A percentile compares a stretch with the other conserved stretches of the same genome.
Conservation (phyloP, 1,139 yeast genomes). For the Saccharomyces hybrid region DNA sequence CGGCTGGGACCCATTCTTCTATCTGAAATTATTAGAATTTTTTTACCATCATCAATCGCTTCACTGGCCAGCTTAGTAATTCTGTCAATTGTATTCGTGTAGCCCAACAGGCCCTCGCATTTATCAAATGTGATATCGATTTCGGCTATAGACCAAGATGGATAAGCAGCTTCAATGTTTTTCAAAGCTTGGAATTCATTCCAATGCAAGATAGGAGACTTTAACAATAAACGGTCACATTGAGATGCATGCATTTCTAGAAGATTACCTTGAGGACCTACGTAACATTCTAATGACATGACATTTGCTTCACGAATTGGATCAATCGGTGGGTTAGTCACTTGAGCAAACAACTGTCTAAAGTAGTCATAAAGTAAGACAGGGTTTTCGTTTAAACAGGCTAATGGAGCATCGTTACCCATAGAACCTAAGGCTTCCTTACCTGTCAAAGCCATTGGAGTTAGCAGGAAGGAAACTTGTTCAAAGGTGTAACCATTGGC, state of each 20-base stretch:
- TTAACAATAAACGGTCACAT: conserved; percentile 77
- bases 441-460: conserved; percentile 89
- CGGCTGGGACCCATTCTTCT: conserved; percentile 50
- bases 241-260: conserved; percentile 88
- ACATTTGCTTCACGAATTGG: conserved; percentile 95
- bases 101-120: conserved; percentile 76
- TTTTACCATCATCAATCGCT: conserved; percentile 70
- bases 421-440: conserved; percentile 95
- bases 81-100: conserved; percentile 74
- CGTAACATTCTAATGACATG: conserved; percentile 93
- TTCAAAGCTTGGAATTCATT: conserved; percentile 67
- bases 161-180: conserved; percentile 65
- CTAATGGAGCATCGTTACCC: conserved; percentile 98
- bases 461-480: conserved; percentile 73
- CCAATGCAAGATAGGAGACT: conserved; percentile 73
- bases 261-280: conserved; percentile 95
- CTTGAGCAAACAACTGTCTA: conserved; percentile 95
- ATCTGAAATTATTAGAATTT: conserved; percentile 72
- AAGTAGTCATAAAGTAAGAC: conserved; percentile 85
- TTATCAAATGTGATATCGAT: conserved; percentile 89
- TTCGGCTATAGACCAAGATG: conserved; percentile 73
- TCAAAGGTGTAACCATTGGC: conserved; percentile 93
- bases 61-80: conserved; percentile 81
- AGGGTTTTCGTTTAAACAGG: conserved; percentile 92
- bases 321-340: conserved; percentile 97